Conservation (phyloP, 139 green algal species). For the Chlamydomonas eustigma region DNA sequence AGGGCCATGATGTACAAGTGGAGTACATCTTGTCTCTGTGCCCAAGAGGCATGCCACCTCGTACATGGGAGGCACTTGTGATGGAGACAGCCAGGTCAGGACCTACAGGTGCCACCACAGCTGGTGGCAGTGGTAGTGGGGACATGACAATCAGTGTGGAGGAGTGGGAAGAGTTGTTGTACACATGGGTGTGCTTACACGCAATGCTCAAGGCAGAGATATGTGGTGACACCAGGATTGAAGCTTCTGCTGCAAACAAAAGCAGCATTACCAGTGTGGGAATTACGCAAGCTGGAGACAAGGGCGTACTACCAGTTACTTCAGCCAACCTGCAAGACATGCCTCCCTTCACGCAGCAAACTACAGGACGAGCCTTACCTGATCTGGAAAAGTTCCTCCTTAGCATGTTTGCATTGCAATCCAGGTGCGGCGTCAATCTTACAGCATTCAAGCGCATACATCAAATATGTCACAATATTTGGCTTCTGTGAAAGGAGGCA, state of each 20-base stretch:
- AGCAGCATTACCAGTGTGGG: no score
- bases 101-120: neutral
- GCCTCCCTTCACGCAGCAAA: no score
- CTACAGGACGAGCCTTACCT: no score
- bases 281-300: no score
- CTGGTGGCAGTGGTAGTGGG: neutral
- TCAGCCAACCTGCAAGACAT: no score
- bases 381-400: slow-evolving; percentile 21
- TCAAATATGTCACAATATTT: no score
- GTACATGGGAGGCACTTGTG: slow-evolving; percentile 32
- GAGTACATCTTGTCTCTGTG: slow-evolving; percentile 33
- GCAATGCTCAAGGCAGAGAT: slow-evolving; percentile 15
- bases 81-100: slow-evolving; percentile 18
- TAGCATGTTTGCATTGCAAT: slow-evolving; percentile 13
- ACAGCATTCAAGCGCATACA: no score
- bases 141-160: neutral
- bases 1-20: slow-evolving; percentile 8
- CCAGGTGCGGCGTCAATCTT: no score
- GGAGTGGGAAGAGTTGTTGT: slow-evolving; percentile 49
- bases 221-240: neutral
- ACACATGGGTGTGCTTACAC: slow-evolving; percentile 46
- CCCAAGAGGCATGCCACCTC: slow-evolving; percentile 9
- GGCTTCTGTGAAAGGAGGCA: no score
- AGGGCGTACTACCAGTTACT: no score
- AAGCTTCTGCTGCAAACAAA: no score